Conservation (phyloP, 352 stramenopile genomes). For the Phytophthora multivora region DNA sequence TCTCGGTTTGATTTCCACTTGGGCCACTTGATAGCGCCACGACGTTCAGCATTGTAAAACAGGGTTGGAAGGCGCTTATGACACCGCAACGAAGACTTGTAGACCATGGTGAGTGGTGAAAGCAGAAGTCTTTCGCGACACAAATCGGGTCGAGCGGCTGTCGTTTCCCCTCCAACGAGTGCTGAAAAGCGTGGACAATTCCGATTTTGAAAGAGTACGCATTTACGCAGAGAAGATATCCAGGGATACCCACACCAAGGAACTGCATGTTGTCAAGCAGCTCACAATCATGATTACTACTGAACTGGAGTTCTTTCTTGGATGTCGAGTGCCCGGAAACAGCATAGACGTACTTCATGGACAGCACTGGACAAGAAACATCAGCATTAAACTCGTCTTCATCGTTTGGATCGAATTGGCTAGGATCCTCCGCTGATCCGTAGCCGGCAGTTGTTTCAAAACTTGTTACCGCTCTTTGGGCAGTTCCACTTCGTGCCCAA, state of each 20-base stretch:
- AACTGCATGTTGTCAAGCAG: slow-evolving; percentile 62
- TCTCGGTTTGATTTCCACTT: slow-evolving; percentile 25
- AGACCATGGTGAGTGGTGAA: slow-evolving; percentile 30
- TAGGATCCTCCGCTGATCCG: background rate
- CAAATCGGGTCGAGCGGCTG: slow-evolving; percentile 31
- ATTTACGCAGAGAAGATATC: slow-evolving; percentile 60
- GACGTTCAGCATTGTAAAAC: slow-evolving; percentile 48
- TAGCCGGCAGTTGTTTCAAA: background rate
- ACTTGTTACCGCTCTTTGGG: slow-evolving; percentile 24
- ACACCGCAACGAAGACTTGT: slow-evolving; percentile 46
- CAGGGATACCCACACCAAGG: slow-evolving; percentile 53
- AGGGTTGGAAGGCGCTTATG: slow-evolving; percentile 71
- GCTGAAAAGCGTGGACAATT: slow-evolving; percentile 64
- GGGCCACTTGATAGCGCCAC: background rate
- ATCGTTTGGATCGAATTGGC: background rate
- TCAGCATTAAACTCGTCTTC: slow-evolving; percentile 27
- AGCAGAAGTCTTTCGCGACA: slow-evolving; percentile 64
- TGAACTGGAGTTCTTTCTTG: slow-evolving; percentile 39
- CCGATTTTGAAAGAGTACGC: slow-evolving; percentile 70
- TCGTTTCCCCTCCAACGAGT: background rate
- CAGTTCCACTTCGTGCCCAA: slow-evolving; percentile 62
- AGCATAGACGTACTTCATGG: slow-evolving; percentile 53
- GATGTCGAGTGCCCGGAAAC: background rate
- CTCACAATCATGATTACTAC: slow-evolving; percentile 49
- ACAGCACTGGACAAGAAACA: slow-evolving; percentile 51